phyloP scores from a whole-genome alignment of 2,329 filamentous ascomycete genomes.

The Bipolaris oryzae region DNA sequence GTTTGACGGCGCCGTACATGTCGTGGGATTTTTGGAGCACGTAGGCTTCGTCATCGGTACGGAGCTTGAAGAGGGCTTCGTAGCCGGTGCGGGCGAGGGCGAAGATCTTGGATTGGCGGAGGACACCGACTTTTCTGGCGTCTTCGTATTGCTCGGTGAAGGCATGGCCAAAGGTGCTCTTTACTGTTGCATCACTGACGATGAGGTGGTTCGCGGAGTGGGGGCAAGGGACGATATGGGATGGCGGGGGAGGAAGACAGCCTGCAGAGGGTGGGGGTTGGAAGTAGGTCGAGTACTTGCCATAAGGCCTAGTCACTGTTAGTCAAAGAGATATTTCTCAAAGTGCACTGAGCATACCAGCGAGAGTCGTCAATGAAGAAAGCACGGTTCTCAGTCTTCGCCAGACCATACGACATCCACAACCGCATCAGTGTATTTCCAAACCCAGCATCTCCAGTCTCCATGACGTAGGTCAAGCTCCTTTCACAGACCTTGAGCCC shows the following conservation, averaged over 20 bases:
- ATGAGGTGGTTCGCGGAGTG: slow-evolving; percentile 76
- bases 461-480: slow-evolving; percentile 79
- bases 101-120: slow-evolving; percentile 67
- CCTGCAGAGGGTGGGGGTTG: slow-evolving; percentile 66
- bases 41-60: slow-evolving; percentile 68
- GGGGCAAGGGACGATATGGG: slow-evolving; percentile 81
- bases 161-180: slow-evolving; percentile 66
- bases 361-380: slow-evolving; percentile 87
- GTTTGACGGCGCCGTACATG: slow-evolving; percentile 57
- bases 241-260: slow-evolving; percentile 73
- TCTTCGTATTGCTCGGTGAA: slow-evolving; percentile 62
- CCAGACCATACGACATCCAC: slow-evolving; percentile 84
- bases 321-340: slow-evolving; percentile 11
- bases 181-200: slow-evolving; percentile 71
- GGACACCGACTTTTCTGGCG: slow-evolving; percentile 56
- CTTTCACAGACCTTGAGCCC: slow-evolving; percentile 66
- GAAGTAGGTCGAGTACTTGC: slow-evolving; percentile 75
- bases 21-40: slow-evolving; percentile 64
- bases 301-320: slow-evolving; percentile 66
- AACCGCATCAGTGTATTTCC: slow-evolving; percentile 77
- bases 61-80: slow-evolving; percentile 74
- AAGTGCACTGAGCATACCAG: slow-evolving; percentile 59
- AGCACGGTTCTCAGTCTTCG: slow-evolving; percentile 71
- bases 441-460: slow-evolving; percentile 74
- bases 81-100: slow-evolving; percentile 72